Evolutionary conservation across 2,329 filamentous ascomycete species (phyloP).

Genomic region (Magnaporthiopsis incrustans): DNA sequence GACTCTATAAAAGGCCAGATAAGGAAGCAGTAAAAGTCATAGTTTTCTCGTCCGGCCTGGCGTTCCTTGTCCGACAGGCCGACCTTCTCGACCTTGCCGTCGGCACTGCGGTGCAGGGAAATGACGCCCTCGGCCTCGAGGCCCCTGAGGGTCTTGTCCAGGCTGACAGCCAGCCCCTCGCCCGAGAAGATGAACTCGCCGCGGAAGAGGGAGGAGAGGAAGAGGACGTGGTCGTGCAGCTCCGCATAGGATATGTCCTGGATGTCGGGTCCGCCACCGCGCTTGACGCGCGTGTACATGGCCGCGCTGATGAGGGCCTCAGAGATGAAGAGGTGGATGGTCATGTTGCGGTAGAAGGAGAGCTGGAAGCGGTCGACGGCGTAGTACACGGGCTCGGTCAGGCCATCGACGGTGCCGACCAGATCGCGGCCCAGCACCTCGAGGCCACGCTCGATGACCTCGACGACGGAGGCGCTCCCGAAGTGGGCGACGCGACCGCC

Average conservation of each 20-base stretch:
- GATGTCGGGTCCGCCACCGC: conserved; percentile 73
- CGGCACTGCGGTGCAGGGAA: conserved; percentile 49
- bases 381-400: conserved; percentile 88
- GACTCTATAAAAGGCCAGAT: conserved; percentile 98
- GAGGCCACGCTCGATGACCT: conserved; percentile 81
- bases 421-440: conserved; percentile 87
- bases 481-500: conserved; percentile 93
- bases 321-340: conserved; percentile 93
- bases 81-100: conserved; percentile 53
- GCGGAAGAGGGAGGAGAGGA: conserved; percentile 87
- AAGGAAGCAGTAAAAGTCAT: conserved; percentile 97
- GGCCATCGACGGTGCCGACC: conserved; percentile 67
- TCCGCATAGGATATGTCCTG: conserved; percentile 72
- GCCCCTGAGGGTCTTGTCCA: conserved; percentile 69
- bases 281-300: conserved; percentile 86
- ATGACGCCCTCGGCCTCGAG: conserved; percentile 77
- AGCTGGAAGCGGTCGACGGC: conserved; percentile 95
- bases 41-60: conserved; percentile 78
- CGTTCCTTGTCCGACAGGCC: conserved; percentile 73
- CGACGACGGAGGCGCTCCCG: conserved; percentile 66
- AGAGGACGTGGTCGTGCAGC: conserved; percentile 71
- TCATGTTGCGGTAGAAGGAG: conserved; percentile 99
- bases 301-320: conserved; percentile 84
- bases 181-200: conserved; percentile 96
- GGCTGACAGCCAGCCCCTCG: conserved; percentile 70